Conservation (phyloP, 495 filamentous ascomycete species). For the Penicillium arizonense region DNA sequence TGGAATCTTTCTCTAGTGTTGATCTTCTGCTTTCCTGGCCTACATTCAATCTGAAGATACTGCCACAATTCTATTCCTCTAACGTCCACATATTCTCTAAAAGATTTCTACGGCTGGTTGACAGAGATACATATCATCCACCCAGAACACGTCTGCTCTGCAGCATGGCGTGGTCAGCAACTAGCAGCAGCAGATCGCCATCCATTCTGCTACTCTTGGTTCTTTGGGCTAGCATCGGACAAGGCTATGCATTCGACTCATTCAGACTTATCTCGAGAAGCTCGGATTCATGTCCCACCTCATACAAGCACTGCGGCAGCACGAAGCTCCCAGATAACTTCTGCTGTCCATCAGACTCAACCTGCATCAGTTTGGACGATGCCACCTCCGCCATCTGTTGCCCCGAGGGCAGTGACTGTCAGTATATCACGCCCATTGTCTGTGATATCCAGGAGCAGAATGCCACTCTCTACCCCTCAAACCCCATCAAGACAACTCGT, state of each 20-base stretch:
- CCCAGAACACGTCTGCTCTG: neutral
- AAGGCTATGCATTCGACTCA: slow-evolving; percentile 29
- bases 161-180: slow-evolving; percentile 21
- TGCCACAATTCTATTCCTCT: neutral
- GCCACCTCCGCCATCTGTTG: slow-evolving; percentile 77
- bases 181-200: slow-evolving; percentile 6
- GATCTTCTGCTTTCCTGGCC: neutral
- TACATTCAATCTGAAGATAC: neutral
- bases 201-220: slow-evolving; percentile 26
- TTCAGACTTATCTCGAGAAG: slow-evolving; percentile 32
- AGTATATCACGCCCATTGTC: slow-evolving; percentile 63
- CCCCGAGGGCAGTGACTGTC: slow-evolving; percentile 60
- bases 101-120: no score
- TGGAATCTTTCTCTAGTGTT: slow-evolving; percentile 3
- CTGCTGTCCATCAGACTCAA: slow-evolving; percentile 66
- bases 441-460: slow-evolving; percentile 72
- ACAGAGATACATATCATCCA: neutral
- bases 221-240: slow-evolving; percentile 21
- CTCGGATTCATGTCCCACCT: slow-evolving; percentile 41
- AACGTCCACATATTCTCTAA: neutral
- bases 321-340: slow-evolving; percentile 64
- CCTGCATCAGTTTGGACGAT: slow-evolving; percentile 64
- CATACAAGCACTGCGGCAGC: slow-evolving; percentile 51
- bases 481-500: slow-evolving; percentile 67
- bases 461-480: slow-evolving; percentile 56